Evolutionary conservation across 2,329 filamentous ascomycete genomes (phyloP).

Genomic region (Parastagonospora nodorum): DNA sequence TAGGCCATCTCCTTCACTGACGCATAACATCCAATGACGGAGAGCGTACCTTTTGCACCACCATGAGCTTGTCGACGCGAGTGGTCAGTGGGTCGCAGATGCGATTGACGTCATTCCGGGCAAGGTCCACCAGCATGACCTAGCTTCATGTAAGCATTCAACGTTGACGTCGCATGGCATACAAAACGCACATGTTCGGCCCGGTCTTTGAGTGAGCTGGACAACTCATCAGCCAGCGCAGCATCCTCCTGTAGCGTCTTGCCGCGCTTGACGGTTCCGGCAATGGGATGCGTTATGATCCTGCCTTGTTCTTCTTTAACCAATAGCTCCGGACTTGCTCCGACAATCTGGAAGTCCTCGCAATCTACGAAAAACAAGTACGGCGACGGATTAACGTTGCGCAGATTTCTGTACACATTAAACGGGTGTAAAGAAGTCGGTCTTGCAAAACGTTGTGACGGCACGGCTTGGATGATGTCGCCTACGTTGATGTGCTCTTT

Average conservation of each 20-base stretch:
- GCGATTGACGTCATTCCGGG: slow-evolving; percentile 94
- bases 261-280: slow-evolving; percentile 90
- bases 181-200: slow-evolving; percentile 43
- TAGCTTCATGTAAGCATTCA: slow-evolving; percentile 60
- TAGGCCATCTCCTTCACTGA: slow-evolving; percentile 1
- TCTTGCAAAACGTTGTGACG: slow-evolving; percentile 88
- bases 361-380: slow-evolving; percentile 98
- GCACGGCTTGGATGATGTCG: slow-evolving; percentile 97
- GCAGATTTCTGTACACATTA: slow-evolving; percentile 95
- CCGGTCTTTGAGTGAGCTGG: slow-evolving; percentile 81
- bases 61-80: slow-evolving; percentile 91
- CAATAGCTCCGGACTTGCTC: slow-evolving; percentile 90
- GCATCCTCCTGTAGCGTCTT: slow-evolving; percentile 81
- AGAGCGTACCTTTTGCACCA: slow-evolving; percentile 51
- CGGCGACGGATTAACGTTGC: slow-evolving; percentile 95
- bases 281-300: slow-evolving; percentile 96
- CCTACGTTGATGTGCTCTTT: slow-evolving; percentile 91
- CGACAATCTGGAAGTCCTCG: slow-evolving; percentile 89
- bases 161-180: slow-evolving; percentile 55
- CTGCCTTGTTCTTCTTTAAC: slow-evolving; percentile 87
- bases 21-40: slow-evolving; percentile 1
- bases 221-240: slow-evolving; percentile 75
- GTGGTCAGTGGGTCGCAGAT: slow-evolving; percentile 91
- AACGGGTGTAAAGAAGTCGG: slow-evolving; percentile 93
- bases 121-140: slow-evolving; percentile 96